A percentile compares a stretch with the other conserved stretches of the same genome.
These are phyloP conservation scores for Lycium ferocissimum DNA, from an alignment of 257 asterid genomes.

Conservation along the genomic window DNA sequence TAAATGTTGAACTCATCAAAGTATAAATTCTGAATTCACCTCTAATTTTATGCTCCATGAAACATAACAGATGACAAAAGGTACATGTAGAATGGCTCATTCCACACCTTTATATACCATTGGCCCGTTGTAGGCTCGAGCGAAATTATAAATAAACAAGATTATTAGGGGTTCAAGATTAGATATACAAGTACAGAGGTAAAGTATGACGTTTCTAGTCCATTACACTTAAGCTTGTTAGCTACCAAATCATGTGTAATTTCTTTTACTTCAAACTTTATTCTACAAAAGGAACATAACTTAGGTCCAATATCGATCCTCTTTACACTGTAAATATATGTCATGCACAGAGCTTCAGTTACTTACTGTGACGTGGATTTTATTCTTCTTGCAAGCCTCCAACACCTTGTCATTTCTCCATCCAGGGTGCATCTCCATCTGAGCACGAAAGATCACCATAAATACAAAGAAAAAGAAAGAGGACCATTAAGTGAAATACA, in stretches of 20 bases:
- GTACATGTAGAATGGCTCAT: no score
- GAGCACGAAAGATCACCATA: not conserved
- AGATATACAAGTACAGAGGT: no score
- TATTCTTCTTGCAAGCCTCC: conserved; percentile 60
- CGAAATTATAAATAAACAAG: no score
- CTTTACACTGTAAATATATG: not conserved
- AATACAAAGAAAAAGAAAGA: not conserved
- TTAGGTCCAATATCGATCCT: not conserved
- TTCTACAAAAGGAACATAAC: not conserved
- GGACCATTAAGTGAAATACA: not conserved
- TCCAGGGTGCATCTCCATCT: conserved; percentile 95
- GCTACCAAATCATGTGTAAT: not conserved
- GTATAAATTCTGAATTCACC: no score
- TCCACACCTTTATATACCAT: no score
- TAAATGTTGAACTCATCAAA: no score
- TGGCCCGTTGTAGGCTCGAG: no score
- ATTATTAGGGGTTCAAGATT: no score
- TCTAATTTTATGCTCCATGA: no score
- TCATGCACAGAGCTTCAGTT: not conserved
- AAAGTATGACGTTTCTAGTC: not conserved
- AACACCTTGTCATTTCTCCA: conserved; percentile 88
- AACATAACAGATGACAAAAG: no score
- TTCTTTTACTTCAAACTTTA: not conserved
- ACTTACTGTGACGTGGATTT: conserved; percentile 64
- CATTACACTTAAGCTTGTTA: not conserved